Base-by-base conservation (phyloP, 352 stramenopile genomes). In the Globisporangium camurandrum region DNA sequence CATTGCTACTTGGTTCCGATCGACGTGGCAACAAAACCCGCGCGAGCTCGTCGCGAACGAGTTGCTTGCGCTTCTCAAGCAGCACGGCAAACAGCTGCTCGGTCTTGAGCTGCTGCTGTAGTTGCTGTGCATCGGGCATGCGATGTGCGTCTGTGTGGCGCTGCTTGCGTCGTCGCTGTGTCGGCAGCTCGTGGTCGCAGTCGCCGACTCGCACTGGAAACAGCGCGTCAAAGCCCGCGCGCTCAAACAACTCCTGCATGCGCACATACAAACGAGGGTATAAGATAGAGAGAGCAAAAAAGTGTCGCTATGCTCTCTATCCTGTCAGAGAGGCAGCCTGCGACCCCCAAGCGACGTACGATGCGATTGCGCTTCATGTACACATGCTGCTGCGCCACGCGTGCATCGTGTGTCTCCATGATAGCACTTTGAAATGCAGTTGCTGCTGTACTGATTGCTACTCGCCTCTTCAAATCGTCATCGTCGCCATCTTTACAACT, bases 61-160 rank as follows among this genome's bases (percentile, higher is more conserved):
- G 38, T 40, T 65, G 56, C 39, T 49, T 51, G 38, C 60, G 60
- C 51, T 65, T 65, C 24, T 64, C 41, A 9, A 61, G 52, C 42
- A 65, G 26, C 37, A 59, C 43, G 2, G 26, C 56, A 26, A 67
- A 44, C 24, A 58, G 14, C 16, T 62, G 60, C 47, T 64, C 57
- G 10, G 41, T 40, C 22, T 46, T 46, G 26, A 38, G 23, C n/a
- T 54, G 56, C 20, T 57, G 46, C 42, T 52, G 60, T 26, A 61
- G 19, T 12, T 44, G 27, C 1, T 20, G 24, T 14, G 23, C 37
- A 17, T 49, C 36, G 9, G 36, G 42, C 10, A 12, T 19, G 24
- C 16, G 9, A 14, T 12, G 22, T 16, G 19, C 19, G n/a, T 48
- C 36, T 14, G n/a, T 27, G 28, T 27, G 48, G 22, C 48, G 48